These are phyloP conservation scores for Phaeolepiota aurea DNA, from an alignment of 768 basidiomycete species.

Conservation along the genomic window DNA sequence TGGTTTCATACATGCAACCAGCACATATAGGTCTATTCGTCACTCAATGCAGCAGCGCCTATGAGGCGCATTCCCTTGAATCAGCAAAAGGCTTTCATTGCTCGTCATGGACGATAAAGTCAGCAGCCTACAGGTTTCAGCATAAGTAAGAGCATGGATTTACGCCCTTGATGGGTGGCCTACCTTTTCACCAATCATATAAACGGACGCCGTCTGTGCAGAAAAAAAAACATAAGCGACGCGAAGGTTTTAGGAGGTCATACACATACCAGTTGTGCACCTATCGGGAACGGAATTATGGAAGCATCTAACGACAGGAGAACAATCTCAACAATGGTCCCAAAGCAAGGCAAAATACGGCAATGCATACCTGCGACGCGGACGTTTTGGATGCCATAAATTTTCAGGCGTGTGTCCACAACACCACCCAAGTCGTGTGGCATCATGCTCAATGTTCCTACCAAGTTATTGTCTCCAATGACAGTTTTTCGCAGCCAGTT, in stretches of 20 bases:
- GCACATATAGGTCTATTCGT: too few species aligned
- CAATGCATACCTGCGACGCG: slow-evolving; percentile 20
- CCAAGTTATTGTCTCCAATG: slow-evolving; percentile 23
- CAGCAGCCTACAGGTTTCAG: too few species aligned
- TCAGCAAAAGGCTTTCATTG: too few species aligned
- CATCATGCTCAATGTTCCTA: slow-evolving; percentile 31
- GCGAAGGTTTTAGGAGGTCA: background rate
- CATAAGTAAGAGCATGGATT: too few species aligned
- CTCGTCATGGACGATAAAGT: too few species aligned
- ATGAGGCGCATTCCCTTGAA: too few species aligned
- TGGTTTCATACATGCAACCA: too few species aligned
- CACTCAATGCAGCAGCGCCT: too few species aligned
- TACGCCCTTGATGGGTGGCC: too few species aligned
- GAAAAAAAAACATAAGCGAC: slow-evolving; percentile 1
- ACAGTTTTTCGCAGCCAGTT: slow-evolving; percentile 17
- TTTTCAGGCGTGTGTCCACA: slow-evolving; percentile 23
- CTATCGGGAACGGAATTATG: slow-evolving; percentile 23
- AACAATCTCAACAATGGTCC: background rate
- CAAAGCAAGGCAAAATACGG: background rate
- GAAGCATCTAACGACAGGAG: slow-evolving; percentile 15
- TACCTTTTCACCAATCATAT: slow-evolving; percentile 21
- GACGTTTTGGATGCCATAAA: slow-evolving; percentile 26
- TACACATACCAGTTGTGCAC: slow-evolving; percentile 19
- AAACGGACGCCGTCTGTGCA: slow-evolving; percentile 14
- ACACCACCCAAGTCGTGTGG: slow-evolving; percentile 28